Evolutionary conservation across 2,329 filamentous ascomycete genomes (phyloP).

Genomic region (Arthrobotrys sinensis): DNA sequence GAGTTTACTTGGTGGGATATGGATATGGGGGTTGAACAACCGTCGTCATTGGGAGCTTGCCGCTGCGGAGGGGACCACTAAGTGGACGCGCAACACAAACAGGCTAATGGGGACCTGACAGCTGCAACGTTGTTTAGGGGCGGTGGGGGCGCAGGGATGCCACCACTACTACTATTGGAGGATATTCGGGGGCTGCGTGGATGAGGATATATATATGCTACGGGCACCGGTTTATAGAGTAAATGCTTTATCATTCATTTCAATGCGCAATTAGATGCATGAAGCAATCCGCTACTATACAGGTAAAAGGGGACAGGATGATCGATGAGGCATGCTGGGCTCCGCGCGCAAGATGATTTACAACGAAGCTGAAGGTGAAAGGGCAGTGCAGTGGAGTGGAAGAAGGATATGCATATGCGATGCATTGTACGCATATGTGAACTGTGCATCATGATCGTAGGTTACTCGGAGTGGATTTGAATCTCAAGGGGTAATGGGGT

Average conservation of each 20-base stretch:
- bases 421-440: constrained; percentile 9
- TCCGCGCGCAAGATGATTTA: constrained; percentile 20
- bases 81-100: constrained; percentile 57
- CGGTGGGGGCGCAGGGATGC: constrained; percentile 13
- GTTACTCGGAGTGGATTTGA: not conserved
- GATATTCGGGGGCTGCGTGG: no score
- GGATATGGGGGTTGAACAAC: constrained; percentile 29
- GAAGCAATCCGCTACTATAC: constrained; percentile 51
- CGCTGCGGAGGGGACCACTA: constrained; percentile 24
- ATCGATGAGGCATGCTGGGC: constrained; percentile 3
- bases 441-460: constrained; percentile 13
- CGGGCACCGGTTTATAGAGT: not conserved
- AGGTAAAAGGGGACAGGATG: constrained; percentile 21
- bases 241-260: constrained; percentile 38
- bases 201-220: not conserved
- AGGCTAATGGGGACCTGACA: constrained; percentile 34
- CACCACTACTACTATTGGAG: no score
- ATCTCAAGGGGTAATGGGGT: not conserved
- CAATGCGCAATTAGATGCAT: constrained; percentile 30
- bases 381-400: not conserved
- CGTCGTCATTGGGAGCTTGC: constrained; percentile 51
- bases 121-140: constrained; percentile 31
- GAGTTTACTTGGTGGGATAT: constrained; percentile 22
- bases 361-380: constrained; percentile 1
- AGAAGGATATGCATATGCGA: not conserved